These are phyloP conservation scores for Luffa acutangula DNA, from an alignment of 306 rosid genomes.

Conservation along the genomic window DNA sequence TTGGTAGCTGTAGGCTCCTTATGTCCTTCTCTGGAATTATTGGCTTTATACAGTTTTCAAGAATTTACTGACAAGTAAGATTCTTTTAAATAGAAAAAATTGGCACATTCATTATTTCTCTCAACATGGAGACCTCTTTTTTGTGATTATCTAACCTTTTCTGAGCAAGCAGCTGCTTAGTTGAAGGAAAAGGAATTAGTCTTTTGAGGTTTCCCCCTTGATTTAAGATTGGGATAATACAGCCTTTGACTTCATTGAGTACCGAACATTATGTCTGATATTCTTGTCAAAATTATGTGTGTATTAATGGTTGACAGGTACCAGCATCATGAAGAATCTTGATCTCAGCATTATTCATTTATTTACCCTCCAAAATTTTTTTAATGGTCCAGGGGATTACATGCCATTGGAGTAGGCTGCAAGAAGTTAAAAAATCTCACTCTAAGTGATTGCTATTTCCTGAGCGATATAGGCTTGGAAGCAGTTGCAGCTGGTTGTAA, in stretches of 20 bases:
- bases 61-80: constrained; percentile 77
- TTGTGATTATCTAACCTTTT: neutral
- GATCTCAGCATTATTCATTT: neutral
- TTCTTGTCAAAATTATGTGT: neutral
- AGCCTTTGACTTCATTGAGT: neutral
- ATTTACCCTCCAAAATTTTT: constrained; percentile 11
- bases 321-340: neutral
- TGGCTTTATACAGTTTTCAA: constrained; percentile 81
- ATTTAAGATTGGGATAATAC: neutral
- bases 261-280: neutral
- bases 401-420: constrained; percentile 70
- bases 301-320: neutral
- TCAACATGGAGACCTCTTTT: neutral
- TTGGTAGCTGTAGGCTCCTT: constrained; percentile 62
- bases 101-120: neutral
- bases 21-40: constrained; percentile 52
- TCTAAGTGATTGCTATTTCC: constrained; percentile 76
- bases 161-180: neutral
- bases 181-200: neutral
- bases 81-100: constrained; percentile 2
- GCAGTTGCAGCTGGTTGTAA: constrained; percentile 86
- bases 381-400: constrained; percentile 53
- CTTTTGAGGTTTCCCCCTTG: neutral
- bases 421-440: constrained; percentile 80
- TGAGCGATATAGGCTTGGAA: constrained; percentile 86